Evolutionary conservation across 1,139 yeast species (phyloP), one percentile per base, ranked within the genome.

Genomic region (Suhomyces chickasaworum): DNA sequence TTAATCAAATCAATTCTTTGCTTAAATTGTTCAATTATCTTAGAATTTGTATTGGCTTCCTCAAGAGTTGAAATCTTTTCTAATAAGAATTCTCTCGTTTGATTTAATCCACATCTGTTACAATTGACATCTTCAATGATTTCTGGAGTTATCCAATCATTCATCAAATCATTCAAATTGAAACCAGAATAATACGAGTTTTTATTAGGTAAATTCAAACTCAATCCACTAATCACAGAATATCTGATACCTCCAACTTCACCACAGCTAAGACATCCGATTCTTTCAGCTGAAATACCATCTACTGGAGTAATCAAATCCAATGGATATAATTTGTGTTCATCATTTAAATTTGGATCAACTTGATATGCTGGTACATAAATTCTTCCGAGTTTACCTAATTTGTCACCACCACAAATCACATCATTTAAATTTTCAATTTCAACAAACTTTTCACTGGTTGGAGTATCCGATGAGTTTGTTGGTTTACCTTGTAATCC

Each of bases 81-180:
- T 12, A 56, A 49, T 40, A 87, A 66, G 51, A 80, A 84, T 9
- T 73, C 75, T 41, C 68, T 68, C 13, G 89, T 84, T 49, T 84
- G 85, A 23, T 68, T 63, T 54, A 90, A 71, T 5, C 95, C 93
- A 72, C 97, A 90, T 59, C 97, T 75, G 63, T 90, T 89, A 69
- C 97, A 90, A 65, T 89, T 93, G 37, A 90, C 97, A 43, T 90
- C 97, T 54, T 89, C 90, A 51, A 90, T 90, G 25, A 87, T 81
- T 63, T 90, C 97, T 31, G 93, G 89, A 45, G 79, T 77, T 12
- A 79, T 80, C 88, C 95, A 90, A 46, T 85, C 85, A 39, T 78
- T 72, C 51, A 90, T 68, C 47, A 90, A 72, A 16, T 78, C 82
- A 3, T 78, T 69, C 45, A 90, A 69, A 22, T 77, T 72, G 55